Percentiles rank a stretch among this genome's conserved stretches.
Evolutionary conservation across 2,329 filamentous ascomycete genomes (phyloP).

Genomic region (Pseudogymnoascus verrucosus): DNA sequence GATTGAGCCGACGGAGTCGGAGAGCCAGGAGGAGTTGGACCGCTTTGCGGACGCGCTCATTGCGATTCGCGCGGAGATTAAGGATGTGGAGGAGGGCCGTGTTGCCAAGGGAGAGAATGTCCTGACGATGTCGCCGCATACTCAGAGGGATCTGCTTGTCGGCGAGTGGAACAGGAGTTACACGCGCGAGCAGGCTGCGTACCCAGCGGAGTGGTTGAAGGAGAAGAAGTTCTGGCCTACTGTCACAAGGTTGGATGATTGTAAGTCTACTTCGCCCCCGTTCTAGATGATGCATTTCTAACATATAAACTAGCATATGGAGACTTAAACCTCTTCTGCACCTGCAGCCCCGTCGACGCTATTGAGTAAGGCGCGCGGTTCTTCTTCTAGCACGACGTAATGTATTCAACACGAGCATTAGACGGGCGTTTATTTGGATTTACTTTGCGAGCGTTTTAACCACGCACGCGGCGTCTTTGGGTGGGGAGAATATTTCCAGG

Average conservation of each 20-base stretch:
- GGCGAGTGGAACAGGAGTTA: conserved; percentile 80
- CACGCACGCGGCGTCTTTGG: neutral
- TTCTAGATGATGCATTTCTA: conserved; percentile 17
- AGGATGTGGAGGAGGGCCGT: conserved; percentile 70
- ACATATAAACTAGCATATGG: conserved; percentile 58
- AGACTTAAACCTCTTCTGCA: conserved; percentile 90
- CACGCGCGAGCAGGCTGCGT: conserved; percentile 73
- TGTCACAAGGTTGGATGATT: conserved; percentile 79
- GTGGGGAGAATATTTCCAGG: neutral
- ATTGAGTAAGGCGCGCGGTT: conserved; percentile 15
- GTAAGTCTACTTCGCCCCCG: conserved; percentile 42
- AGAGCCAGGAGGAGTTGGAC: conserved; percentile 86
- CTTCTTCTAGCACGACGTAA: neutral
- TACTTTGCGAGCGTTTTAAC: neutral
- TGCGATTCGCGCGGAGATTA: conserved; percentile 77
- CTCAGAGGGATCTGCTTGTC: conserved; percentile 67
- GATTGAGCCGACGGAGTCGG: conserved; percentile 95
- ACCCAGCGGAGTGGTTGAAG: conserved; percentile 70
- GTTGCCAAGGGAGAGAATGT: conserved; percentile 71
- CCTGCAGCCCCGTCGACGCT: conserved; percentile 71
- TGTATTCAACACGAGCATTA: conserved; percentile 10
- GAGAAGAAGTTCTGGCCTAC: conserved; percentile 98
- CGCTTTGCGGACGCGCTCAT: conserved; percentile 88
- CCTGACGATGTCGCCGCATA: conserved; percentile 83
- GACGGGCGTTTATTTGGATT: neutral